Evolutionary conservation across 1,284 basidiomycete genomes (phyloP), one percentile per base, ranked within the genome.

Genomic region (Hemileccinum hortonii): DNA sequence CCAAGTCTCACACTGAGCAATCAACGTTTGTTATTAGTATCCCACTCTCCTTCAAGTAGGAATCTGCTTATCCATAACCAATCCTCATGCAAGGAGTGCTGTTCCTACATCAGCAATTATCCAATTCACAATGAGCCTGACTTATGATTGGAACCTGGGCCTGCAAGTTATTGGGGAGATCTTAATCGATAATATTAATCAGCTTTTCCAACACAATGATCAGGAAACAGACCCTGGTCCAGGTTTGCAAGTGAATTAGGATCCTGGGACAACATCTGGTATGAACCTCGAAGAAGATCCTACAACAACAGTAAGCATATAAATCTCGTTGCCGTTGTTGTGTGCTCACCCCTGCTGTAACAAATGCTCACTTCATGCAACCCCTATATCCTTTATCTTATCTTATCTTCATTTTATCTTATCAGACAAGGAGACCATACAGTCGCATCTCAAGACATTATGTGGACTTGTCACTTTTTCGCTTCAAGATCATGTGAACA

Each of bases 221-320:
- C n/a, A 41, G 5, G 49, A 41, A 30, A 47, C 63, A 7, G 52
- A 85, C 88, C 88, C 82, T 99, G 96, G 66, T 99, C 96, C 24
- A 99, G 78, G 67, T 99, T 99, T 46, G 94, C 88, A 3, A 99
- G 77, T 7, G 93, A 97, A 66, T 90, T 86, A 0, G 94, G 94
- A 66, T 99, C 97, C 12, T 91, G 89, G 1, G 94, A 97, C 3
- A 99, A 79, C 35, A 84, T 84, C 65, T 99, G 96, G 64, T 99
- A 99, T 62, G 92, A 88, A 16, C 87, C 87, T 54, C 96, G 86
- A 15, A 99, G 81, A 39, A 94, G 87, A 69, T 99, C 96, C 79
- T 94, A 53, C 29, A 49, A 19, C 12, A 32, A 47, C 5, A 22
- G 52, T 58, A 24, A 56, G 47, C 12, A 38, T 21, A 42, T 21